phyloP scores from a whole-genome alignment of 176 grass and related monocot genomes.

The Oryza brachyantha region DNA sequence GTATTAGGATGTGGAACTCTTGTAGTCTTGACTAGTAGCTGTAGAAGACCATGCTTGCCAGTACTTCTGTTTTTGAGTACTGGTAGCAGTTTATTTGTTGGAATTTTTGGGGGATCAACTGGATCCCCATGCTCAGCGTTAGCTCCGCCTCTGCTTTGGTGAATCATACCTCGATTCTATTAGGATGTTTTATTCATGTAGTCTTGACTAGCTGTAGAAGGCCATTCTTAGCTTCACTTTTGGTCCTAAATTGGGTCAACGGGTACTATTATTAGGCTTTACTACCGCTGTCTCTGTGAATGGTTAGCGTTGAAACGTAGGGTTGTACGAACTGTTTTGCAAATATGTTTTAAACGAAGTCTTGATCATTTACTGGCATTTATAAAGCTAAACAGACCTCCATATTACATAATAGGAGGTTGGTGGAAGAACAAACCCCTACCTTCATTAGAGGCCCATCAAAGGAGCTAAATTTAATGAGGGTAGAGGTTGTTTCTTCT shows the following conservation, averaged over 20 bases:
- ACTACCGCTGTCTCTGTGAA: slow-evolving; percentile 18
- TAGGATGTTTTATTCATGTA: slow-evolving; percentile 20
- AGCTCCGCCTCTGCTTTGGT: not conserved
- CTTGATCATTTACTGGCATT: not conserved
- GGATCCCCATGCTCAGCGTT: not conserved
- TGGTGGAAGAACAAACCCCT: slow-evolving; percentile 21
- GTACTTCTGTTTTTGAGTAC: not conserved
- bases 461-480: slow-evolving; percentile 33
- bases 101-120: not conserved
- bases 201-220: slow-evolving; percentile 10
- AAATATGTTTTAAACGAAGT: slow-evolving; percentile 4
- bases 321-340: not conserved
- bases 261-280: not conserved
- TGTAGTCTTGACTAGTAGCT: slow-evolving; percentile 19
- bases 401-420: not conserved
- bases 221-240: slow-evolving; percentile 4
- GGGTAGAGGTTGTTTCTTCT: slow-evolving; percentile 33
- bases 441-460: slow-evolving; percentile 29
- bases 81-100: not conserved
- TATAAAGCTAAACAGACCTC: slow-evolving; percentile 7
- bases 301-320: not conserved
- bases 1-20: slow-evolving; percentile 12
- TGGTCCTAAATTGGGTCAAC: slow-evolving; percentile 25
- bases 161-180: slow-evolving; percentile 13
- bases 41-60: too few species aligned